Conservation (phyloP, 2,329 filamentous ascomycete genomes). For the Phaeosphaeriaceae sp. region DNA sequence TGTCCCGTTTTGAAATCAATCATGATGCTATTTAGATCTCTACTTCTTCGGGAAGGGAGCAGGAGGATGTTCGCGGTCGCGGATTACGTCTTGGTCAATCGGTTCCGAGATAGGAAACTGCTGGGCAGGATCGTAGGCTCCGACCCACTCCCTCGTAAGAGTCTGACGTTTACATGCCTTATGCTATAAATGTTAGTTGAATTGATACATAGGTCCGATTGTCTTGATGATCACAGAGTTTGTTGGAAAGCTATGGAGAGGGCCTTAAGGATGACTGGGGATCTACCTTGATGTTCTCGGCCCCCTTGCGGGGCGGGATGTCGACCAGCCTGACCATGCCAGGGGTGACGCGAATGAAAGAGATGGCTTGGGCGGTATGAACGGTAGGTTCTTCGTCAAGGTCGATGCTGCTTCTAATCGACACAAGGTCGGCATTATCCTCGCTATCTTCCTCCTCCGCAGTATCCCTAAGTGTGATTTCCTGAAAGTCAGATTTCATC, state of each 20-base stretch:
- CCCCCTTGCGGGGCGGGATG: slow-evolving; percentile 21
- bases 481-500: slow-evolving; percentile 14
- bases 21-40: neutral
- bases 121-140: slow-evolving; percentile 16
- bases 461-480: neutral
- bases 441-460: slow-evolving; percentile 2
- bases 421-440: slow-evolving; percentile 17
- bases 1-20: too few relatives aligned
- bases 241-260: too few relatives aligned
- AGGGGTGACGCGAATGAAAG: slow-evolving; percentile 15
- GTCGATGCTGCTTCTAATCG: slow-evolving; percentile 23
- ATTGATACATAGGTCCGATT: too few relatives aligned
- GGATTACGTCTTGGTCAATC: slow-evolving; percentile 24
- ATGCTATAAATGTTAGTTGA: too few relatives aligned
- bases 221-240: too few relatives aligned
- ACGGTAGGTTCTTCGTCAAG: slow-evolving; percentile 28
- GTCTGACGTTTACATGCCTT: neutral
- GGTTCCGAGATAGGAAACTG: slow-evolving; percentile 25
- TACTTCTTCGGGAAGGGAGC: slow-evolving; percentile 23
- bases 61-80: slow-evolving; percentile 26
- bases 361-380: slow-evolving; percentile 16
- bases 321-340: slow-evolving; percentile 31
- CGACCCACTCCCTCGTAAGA: slow-evolving; percentile 22
- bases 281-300: slow-evolving; percentile 2
- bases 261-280: neutral